Evolutionary conservation across 2,329 filamentous ascomycete species (phyloP), one percentile per base, ranked within the genome.

Genomic region (Aspergillus awamori): DNA sequence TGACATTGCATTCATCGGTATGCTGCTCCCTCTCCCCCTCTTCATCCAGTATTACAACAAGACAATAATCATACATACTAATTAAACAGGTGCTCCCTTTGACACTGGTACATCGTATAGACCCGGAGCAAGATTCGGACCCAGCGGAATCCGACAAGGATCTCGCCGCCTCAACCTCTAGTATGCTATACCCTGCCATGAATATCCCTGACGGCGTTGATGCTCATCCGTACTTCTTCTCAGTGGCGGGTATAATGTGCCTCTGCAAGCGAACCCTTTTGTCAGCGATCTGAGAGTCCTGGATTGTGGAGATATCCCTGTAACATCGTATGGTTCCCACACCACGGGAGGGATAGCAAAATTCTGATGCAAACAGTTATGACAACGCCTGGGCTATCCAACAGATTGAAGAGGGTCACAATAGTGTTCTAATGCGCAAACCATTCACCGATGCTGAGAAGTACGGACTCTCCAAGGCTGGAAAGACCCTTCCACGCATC

Each of bases 241-340:
- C 76, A 94, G 91, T 74, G 92, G 92, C 69, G 92, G 92, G 5
- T 96, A 95, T 77, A 95, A 96, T 69, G 91, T 95, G 4, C 91
- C 91, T 0, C 80, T 96, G 13, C 82, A 86, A 28, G 89, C 89
- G 22, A 94, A 95, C 76, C 90, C 91, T 0, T 95, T 95, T 81
- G 87, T 89, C 73, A 89, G 86, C 70, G 94, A 91, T 86, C 89
- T 92, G 8, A 92, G 85, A 53, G 86, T 95, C 2, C 78, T 95
- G 2, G 91, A 95, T 74, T 95, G 91, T 72, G 91, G 91, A 62
- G 91, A 95, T 72, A 91, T 94, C 53, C 91, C 91, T 0, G 91
- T 95, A 3, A 94, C 90, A 10, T 93, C 90, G 86, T 93, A 82
- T 77, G 87, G 76, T 15, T 8, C 11, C 26, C 15, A 11, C 10